A percentile compares a stretch with the other conserved stretches of the same genome.
phyloP scores from a whole-genome alignment of 148 eudicot species.

The Suaeda aralocaspica region DNA sequence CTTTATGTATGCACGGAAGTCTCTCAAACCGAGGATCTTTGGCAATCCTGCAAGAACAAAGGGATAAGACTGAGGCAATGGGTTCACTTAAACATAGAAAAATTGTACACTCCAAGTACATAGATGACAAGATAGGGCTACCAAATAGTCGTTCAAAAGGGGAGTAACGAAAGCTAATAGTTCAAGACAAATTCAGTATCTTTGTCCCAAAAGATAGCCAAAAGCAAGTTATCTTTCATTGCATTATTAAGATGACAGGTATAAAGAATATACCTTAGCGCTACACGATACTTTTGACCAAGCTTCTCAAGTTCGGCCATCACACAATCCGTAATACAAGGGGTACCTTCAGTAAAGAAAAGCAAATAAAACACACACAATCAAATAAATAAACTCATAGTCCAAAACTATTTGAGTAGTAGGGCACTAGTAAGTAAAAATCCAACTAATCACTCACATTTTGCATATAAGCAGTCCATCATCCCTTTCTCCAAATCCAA shows the following conservation, averaged over 20 bases:
- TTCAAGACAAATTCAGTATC: not conserved
- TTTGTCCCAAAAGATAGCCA: not conserved
- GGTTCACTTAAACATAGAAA: not conserved
- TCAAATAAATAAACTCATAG: not conserved
- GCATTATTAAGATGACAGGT: constrained; percentile 9
- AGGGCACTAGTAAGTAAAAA: not conserved
- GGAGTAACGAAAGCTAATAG: not conserved
- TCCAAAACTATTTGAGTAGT: not conserved
- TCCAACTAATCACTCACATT: constrained; percentile 52
- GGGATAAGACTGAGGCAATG: not conserved
- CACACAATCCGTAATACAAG: constrained; percentile 96
- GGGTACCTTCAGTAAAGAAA: constrained; percentile 56
- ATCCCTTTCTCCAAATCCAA: constrained; percentile 96
- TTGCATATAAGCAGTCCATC: constrained; percentile 98
- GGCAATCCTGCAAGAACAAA: constrained; percentile 62
- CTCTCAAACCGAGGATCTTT: constrained; percentile 96
- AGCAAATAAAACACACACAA: not conserved
- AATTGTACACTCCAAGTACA: not conserved
- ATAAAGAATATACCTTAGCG: constrained; percentile 56
- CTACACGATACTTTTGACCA: constrained; percentile 91
- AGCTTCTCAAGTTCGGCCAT: constrained; percentile 99
- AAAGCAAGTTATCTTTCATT: not conserved
- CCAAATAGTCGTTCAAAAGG: not conserved
- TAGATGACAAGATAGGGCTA: not conserved
- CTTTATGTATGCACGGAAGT: constrained; percentile 89